Conservation (phyloP, 2,329 filamentous ascomycete species). For the Neopestalotiopsis rosae region DNA sequence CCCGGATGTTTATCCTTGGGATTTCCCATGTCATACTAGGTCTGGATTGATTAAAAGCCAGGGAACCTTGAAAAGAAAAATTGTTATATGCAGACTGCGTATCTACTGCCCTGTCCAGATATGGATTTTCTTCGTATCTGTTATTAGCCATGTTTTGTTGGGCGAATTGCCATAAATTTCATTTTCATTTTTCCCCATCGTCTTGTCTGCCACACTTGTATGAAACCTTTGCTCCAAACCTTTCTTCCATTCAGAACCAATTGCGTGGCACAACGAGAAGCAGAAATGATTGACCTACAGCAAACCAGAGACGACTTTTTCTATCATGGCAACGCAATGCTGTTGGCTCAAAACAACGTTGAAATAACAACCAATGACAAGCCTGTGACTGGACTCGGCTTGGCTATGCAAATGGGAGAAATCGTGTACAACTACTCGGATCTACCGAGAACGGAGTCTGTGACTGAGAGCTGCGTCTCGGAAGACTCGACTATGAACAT, state of each 20-base stretch:
- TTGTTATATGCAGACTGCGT: not conserved
- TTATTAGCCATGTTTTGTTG: too few species aligned
- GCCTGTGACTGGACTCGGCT: not conserved
- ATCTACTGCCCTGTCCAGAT: not conserved
- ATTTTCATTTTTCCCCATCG: too few species aligned
- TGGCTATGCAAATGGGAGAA: constrained; percentile 6
- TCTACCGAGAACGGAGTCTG: not conserved
- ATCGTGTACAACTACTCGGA: not conserved
- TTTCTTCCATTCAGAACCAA: not conserved
- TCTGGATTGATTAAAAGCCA: not conserved
- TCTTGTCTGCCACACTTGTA: too few species aligned
- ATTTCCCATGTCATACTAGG: not conserved
- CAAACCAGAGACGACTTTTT: not conserved
- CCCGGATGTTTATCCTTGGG: not conserved
- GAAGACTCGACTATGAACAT: not conserved
- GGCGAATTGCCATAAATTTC: too few species aligned
- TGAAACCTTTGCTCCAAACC: too few species aligned
- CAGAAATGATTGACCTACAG: not conserved
- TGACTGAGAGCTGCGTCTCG: not conserved
- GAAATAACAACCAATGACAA: not conserved
- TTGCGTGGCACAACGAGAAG: not conserved
- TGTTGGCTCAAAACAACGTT: not conserved
- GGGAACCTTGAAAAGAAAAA: too few species aligned
- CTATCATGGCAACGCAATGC: not conserved
- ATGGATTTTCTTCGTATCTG: not conserved